phyloP scores from a whole-genome alignment of 148 eudicot genomes.

The Vaccinium macrocarpon region DNA sequence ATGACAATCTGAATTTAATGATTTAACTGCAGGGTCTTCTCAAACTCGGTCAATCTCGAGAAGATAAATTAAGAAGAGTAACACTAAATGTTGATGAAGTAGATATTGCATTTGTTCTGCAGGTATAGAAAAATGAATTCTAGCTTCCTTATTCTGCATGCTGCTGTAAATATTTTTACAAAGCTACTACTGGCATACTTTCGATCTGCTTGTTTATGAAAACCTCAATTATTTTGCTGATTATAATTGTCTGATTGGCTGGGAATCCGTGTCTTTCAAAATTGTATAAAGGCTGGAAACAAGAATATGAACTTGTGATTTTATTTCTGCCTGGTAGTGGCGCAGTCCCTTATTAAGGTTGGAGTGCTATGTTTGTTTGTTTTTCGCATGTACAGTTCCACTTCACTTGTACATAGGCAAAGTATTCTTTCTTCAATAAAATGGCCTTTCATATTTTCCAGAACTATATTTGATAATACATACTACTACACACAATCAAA shows the following conservation, averaged over 20 bases:
- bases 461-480: no score
- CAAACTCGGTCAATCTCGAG: constrained; percentile 66
- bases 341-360: no score
- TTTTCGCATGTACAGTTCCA: no score
- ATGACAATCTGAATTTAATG: background rate
- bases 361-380: no score
- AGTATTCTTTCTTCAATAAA: no score
- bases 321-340: background rate
- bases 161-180: background rate
- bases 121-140: constrained; percentile 36
- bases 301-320: constrained; percentile 6
- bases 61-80: constrained; percentile 63
- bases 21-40: constrained; percentile 61
- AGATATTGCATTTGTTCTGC: constrained; percentile 79
- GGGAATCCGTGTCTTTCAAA: constrained; percentile 88
- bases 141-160: background rate
- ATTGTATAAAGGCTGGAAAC: constrained; percentile 50
- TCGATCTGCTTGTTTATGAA: constrained; percentile 3
- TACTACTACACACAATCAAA: no score
- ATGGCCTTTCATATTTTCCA: no score
- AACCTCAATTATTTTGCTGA: background rate
- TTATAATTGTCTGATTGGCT: constrained; percentile 24
- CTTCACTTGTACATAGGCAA: no score
- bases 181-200: background rate
- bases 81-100: constrained; percentile 70